These are phyloP conservation scores for Penicillium aurantiogriseum DNA, from an alignment of 2,329 filamentous ascomycete species.

Conservation along the genomic window DNA sequence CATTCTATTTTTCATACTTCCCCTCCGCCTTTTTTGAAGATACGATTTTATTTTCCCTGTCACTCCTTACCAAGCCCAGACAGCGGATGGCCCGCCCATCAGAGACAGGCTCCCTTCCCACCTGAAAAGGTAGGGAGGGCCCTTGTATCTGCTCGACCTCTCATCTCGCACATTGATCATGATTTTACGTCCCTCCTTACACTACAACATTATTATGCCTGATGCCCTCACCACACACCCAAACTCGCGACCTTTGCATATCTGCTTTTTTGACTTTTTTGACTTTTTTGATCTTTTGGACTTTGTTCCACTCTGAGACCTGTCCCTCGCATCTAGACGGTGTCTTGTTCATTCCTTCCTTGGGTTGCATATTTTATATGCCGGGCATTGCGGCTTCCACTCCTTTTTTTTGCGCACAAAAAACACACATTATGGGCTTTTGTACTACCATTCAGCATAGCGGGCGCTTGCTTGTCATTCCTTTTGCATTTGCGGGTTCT, in stretches of 20 bases:
- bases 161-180: constrained; percentile 14
- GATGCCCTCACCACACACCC: constrained; percentile 25
- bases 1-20: constrained; percentile 24
- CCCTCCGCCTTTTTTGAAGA: constrained; percentile 23
- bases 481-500: constrained; percentile 37
- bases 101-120: constrained; percentile 14
- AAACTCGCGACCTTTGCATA: constrained; percentile 17
- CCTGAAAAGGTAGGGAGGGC: constrained; percentile 20
- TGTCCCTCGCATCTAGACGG: constrained; percentile 33
- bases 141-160: constrained; percentile 4
- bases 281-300: neutral
- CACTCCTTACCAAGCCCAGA: constrained; percentile 32
- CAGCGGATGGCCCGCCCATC: neutral
- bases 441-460: constrained; percentile 40
- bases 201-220: constrained; percentile 27
- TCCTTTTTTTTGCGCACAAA: constrained; percentile 25
- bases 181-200: constrained; percentile 39
- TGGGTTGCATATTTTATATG: constrained; percentile 27
- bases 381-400: constrained; percentile 34
- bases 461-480: constrained; percentile 39
- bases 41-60: constrained; percentile 25
- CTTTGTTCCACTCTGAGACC: constrained; percentile 13
- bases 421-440: constrained; percentile 24
- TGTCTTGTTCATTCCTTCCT: constrained; percentile 35
- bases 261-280: constrained; percentile 2